These are phyloP conservation scores for Chaetomium sp. DNA, from an alignment of 2,329 filamentous ascomycete genomes.

Conservation along the genomic window DNA sequence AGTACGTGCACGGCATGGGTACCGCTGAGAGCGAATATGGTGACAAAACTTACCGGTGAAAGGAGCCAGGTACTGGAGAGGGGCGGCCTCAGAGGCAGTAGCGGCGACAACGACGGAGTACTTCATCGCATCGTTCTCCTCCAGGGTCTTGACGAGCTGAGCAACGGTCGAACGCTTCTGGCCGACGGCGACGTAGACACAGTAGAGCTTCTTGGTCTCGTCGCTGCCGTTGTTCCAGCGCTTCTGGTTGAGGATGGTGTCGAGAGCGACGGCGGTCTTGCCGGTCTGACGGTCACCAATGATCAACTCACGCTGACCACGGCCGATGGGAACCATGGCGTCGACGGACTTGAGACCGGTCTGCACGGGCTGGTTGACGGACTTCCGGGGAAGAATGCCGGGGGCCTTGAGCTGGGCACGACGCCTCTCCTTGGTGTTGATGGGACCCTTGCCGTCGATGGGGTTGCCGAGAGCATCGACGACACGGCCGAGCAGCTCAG, in stretches of 20 bases:
- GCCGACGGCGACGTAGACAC: slow-evolving; percentile 96
- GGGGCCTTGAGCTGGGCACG: slow-evolving; percentile 99
- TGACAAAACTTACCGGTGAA: slow-evolving; percentile 60
- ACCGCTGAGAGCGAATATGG: background rate
- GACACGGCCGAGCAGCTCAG: slow-evolving; percentile 92
- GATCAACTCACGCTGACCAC: slow-evolving; percentile 99
- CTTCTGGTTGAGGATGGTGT: slow-evolving; percentile 99
- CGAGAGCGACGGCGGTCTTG: slow-evolving; percentile 97
- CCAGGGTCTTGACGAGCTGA: slow-evolving; percentile 98
- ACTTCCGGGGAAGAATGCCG: slow-evolving; percentile 92
- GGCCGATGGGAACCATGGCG: slow-evolving; percentile 98
- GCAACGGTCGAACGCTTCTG: slow-evolving; percentile 99
- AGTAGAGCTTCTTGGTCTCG: slow-evolving; percentile 99
- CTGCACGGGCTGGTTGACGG: slow-evolving; percentile 98
- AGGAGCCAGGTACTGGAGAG: slow-evolving; percentile 87
- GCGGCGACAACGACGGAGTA: slow-evolving; percentile 91
- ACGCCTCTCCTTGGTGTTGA: slow-evolving; percentile 85
- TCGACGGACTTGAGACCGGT: slow-evolving; percentile 99
- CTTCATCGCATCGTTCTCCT: slow-evolving; percentile 99
- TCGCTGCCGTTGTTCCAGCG: slow-evolving; percentile 85
- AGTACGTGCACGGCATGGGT: background rate
- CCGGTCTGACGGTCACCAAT: slow-evolving; percentile 99
- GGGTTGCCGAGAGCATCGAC: slow-evolving; percentile 98
- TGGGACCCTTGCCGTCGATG: slow-evolving; percentile 97
- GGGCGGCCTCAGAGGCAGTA: slow-evolving; percentile 90